These are phyloP conservation scores for Lunasporangiospora selenospora DNA, from an alignment of 192 early-diverging fungal genomes.

Conservation along the genomic window DNA sequence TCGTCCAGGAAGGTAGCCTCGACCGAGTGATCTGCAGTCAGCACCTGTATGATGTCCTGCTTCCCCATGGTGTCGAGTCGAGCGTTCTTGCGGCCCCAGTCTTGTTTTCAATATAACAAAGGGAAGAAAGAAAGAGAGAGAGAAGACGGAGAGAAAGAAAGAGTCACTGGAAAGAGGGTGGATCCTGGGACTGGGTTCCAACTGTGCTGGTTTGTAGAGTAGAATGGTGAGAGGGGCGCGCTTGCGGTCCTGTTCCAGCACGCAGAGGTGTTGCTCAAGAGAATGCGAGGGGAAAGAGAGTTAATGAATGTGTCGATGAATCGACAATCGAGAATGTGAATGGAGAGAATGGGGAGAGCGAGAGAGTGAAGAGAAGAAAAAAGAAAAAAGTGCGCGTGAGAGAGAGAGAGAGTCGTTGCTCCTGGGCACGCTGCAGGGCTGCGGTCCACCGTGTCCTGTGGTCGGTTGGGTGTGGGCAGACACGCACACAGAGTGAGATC, in stretches of 20 bases:
- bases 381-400: too few species aligned
- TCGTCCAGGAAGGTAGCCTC: slow-evolving; percentile 39
- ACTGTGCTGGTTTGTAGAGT: background rate
- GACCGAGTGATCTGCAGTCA: slow-evolving; percentile 42
- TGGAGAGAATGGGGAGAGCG: background rate
- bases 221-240: background rate
- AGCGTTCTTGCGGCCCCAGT: background rate
- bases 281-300: background rate
- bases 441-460: too few species aligned
- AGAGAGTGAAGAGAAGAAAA: background rate
- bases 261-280: background rate
- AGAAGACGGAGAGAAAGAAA: background rate
- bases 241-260: too few species aligned
- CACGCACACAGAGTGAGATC: too few species aligned
- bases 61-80: slow-evolving; percentile 20
- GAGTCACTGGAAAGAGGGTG: background rate
- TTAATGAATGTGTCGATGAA: background rate
- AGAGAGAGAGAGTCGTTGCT: too few species aligned
- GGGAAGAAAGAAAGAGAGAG: too few species aligned
- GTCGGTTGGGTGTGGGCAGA: too few species aligned
- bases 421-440: too few species aligned
- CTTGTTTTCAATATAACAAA: too few species aligned
- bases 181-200: background rate
- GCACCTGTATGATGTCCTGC: slow-evolving; percentile 44
- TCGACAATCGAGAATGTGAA: background rate